Evolutionary conservation across 768 basidiomycete genomes (phyloP).

Genomic region (Trametes maxima): DNA sequence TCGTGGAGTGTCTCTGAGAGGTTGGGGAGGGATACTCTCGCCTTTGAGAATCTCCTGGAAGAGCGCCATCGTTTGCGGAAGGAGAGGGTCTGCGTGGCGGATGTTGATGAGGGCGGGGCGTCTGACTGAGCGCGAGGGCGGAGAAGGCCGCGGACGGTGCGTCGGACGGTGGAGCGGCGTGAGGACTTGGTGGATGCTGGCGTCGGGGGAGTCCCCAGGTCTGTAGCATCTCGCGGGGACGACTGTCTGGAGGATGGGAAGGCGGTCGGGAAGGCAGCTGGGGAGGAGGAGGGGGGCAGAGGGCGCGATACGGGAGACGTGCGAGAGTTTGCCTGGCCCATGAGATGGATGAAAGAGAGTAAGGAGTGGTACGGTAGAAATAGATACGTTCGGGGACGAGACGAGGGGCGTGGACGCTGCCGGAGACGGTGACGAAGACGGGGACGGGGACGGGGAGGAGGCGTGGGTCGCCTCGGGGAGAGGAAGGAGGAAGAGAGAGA

Average conservation of each 20-base stretch:
- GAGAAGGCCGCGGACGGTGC: conserved; percentile 27
- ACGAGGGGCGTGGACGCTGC: conserved; percentile 1
- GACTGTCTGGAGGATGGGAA: background rate
- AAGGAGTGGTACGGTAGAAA: conserved; percentile 3
- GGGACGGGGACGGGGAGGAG: background rate
- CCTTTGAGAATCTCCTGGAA: conserved; percentile 38
- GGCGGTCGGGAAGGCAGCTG: background rate
- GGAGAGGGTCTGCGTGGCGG: conserved; percentile 7
- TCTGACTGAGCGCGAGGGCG: conserved; percentile 18
- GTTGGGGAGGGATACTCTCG: conserved; percentile 23
- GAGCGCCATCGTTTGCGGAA: conserved; percentile 35
- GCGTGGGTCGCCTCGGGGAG: conserved; percentile 2
- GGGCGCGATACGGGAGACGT: conserved; percentile 19
- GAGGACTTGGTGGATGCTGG: conserved; percentile 19
- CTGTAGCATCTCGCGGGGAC: conserved; percentile 7
- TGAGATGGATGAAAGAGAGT: conserved; percentile 17
- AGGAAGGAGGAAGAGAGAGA: background rate
- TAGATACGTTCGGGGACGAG: background rate
- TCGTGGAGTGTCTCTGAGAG: conserved; percentile 20
- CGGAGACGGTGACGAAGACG: background rate
- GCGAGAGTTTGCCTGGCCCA: conserved; percentile 33
- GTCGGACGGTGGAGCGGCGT: conserved; percentile 27
- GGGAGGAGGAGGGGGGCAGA: conserved; percentile 8
- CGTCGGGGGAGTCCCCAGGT: background rate
- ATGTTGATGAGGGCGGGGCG: conserved; percentile 8